Conservation (phyloP, 2,329 filamentous ascomycete genomes). For the Allantophomopsis lycopodina region DNA sequence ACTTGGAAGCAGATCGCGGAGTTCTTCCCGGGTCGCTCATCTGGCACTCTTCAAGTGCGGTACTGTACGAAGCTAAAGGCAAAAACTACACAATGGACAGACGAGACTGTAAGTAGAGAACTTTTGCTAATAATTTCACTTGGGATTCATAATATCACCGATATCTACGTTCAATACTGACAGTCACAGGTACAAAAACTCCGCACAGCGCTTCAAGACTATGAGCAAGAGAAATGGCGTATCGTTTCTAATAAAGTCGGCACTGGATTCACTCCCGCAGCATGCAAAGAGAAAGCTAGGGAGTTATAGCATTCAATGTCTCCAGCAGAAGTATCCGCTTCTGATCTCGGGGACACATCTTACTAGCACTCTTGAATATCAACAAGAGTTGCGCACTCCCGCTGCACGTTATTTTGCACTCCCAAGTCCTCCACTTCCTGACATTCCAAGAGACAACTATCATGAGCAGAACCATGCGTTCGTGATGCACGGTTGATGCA, state of each 20-base stretch:
- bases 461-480: too few relatives aligned
- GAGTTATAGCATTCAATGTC: slow-evolving; percentile 21
- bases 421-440: too few relatives aligned
- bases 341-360: slow-evolving; percentile 17
- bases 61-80: slow-evolving; percentile 94
- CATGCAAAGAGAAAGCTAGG: slow-evolving; percentile 54
- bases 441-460: too few relatives aligned
- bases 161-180: not conserved
- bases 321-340: slow-evolving; percentile 19
- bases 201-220: slow-evolving; percentile 63
- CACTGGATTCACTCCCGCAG: slow-evolving; percentile 73
- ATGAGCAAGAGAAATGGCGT: slow-evolving; percentile 87
- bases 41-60: slow-evolving; percentile 80
- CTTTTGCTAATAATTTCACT: not conserved
- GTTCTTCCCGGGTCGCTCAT: slow-evolving; percentile 84
- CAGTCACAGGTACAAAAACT: slow-evolving; percentile 56
- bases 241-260: slow-evolving; percentile 86
- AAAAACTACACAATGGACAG: slow-evolving; percentile 86
- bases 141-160: not conserved
- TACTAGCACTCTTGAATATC: too few relatives aligned
- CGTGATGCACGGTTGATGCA: too few relatives aligned
- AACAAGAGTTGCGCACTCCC: too few relatives aligned
- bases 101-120: slow-evolving; percentile 62
- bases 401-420: too few relatives aligned
- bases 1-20: slow-evolving; percentile 98